These are phyloP conservation scores for Calonectria pteridis DNA, from an alignment of 2,329 filamentous ascomycete genomes.

Conservation along the genomic window DNA sequence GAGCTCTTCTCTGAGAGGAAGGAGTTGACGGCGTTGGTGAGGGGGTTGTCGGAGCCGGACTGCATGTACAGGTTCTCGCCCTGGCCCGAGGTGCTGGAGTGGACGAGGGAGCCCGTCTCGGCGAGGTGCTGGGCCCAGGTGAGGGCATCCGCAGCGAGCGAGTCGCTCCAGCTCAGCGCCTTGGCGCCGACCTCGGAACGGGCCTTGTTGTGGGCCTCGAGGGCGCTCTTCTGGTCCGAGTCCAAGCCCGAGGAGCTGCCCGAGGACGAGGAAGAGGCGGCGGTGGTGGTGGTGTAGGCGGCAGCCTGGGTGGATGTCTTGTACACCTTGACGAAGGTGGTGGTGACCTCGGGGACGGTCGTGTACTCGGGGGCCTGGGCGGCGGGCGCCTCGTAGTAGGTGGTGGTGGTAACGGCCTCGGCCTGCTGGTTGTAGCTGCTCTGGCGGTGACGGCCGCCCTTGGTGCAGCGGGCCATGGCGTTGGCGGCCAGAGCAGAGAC, in stretches of 20 bases:
- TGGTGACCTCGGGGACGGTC: not conserved
- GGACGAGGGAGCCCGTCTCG: slow-evolving; percentile 25
- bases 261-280: too few relatives aligned
- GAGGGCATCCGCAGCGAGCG: slow-evolving; percentile 36
- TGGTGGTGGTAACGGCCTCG: not conserved
- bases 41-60: slow-evolving; percentile 20
- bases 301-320: slow-evolving; percentile 1
- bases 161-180: slow-evolving; percentile 30
- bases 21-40: slow-evolving; percentile 28
- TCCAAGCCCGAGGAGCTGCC: slow-evolving; percentile 17
- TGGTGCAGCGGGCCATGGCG: slow-evolving; percentile 28
- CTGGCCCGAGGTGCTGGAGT: slow-evolving; percentile 30
- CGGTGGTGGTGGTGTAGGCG: slow-evolving; percentile 3
- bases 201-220: slow-evolving; percentile 40
- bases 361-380: not conserved
- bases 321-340: not conserved
- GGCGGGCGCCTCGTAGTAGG: not conserved
- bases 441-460: not conserved
- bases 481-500: slow-evolving; percentile 29
- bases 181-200: slow-evolving; percentile 34
- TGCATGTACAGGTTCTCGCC: slow-evolving; percentile 41
- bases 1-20: slow-evolving; percentile 38
- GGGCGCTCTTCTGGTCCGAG: slow-evolving; percentile 34
- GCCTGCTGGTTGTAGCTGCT: not conserved
- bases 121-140: slow-evolving; percentile 36